Base-by-base conservation (phyloP, 2,329 filamentous ascomycete genomes). In the Ophiostoma montium region DNA sequence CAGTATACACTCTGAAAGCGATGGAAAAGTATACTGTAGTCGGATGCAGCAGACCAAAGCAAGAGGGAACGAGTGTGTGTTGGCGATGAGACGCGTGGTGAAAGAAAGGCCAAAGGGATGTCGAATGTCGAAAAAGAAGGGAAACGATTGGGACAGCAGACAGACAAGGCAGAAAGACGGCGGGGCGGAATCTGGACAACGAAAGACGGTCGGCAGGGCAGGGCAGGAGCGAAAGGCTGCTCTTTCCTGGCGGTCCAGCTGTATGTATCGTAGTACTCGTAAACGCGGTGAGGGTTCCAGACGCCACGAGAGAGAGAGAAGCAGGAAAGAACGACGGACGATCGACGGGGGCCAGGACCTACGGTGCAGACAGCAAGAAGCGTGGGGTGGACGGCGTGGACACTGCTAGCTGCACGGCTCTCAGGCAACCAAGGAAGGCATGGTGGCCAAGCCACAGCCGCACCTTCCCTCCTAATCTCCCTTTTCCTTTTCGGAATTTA, bases 201-300 rank as follows among this genome's bases (percentile, higher is more conserved):
- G n/a, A n/a, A n/a, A n/a, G n/a, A n/a, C n/a, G n/a, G n/a, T n/a
- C n/a, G n/a, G n/a, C n/a, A n/a, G n/a, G n/a, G n/a, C n/a, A 32
- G 46, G 42, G 43, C 9, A 43, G 32, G 32, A 44, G 46, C 44
- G n/a, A n/a, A 31, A 12, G 18, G 38, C 5, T 13, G 42, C 31
- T 52, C 36, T 39, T 47, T 23, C 50, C 46, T 33, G n/a, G n/a
- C n/a, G n/a, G 41, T 31, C 18, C 30, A 21, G 44, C 38, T 30
- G 16, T n/a, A n/a, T n/a, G n/a, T n/a, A n/a, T n/a, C n/a, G n/a
- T n/a, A n/a, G n/a, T n/a, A n/a, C n/a, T n/a, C n/a, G n/a, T 49
- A 18, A 45, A 49, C 43, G 43, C 47, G 47, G 42, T 44, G 30
- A 43, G 39, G 39, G 15, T 13, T 27, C 23, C 15, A 43, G 23